Conservation (phyloP, 306 rosid species). For the Malus sylvestris region DNA sequence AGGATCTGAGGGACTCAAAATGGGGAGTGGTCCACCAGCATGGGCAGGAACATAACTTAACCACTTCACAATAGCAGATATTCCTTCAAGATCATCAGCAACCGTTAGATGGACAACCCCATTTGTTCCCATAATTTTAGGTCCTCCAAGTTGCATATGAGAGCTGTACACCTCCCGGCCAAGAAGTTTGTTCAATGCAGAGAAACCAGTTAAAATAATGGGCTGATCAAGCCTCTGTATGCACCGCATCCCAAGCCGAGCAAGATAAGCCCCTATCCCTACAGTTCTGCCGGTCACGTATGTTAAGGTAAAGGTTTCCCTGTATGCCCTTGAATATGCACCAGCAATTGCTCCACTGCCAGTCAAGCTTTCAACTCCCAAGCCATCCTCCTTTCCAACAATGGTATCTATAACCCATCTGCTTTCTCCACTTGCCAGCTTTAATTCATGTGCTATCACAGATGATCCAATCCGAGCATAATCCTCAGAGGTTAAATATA, state of each 20-base stretch:
- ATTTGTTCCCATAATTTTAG: conserved; percentile 96
- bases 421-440: conserved; percentile 66
- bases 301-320: conserved; percentile 89
- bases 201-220: conserved; percentile 91
- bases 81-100: conserved; percentile 88
- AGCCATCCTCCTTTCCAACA: conserved; percentile 92
- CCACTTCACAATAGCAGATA: conserved; percentile 94
- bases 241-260: conserved; percentile 98
- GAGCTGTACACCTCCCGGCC: conserved; percentile 99
- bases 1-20: conserved; percentile 69
- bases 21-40: conserved; percentile 82
- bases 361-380: conserved; percentile 92
- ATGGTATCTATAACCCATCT: conserved; percentile 97
- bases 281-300: conserved; percentile 97
- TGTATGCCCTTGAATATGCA: conserved; percentile 88
- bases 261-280: conserved; percentile 98
- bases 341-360: conserved; percentile 98
- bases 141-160: conserved; percentile 99
- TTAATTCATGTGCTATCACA: conserved; percentile 72
- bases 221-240: conserved; percentile 99
- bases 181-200: conserved; percentile 93
- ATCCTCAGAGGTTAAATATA: conserved; percentile 77
- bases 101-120: conserved; percentile 99
- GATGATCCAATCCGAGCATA: conserved; percentile 79
- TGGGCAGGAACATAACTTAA: conserved; percentile 85